Conservation (phyloP, 2,329 filamentous ascomycete genomes). For the Aspergillus ustus region DNA sequence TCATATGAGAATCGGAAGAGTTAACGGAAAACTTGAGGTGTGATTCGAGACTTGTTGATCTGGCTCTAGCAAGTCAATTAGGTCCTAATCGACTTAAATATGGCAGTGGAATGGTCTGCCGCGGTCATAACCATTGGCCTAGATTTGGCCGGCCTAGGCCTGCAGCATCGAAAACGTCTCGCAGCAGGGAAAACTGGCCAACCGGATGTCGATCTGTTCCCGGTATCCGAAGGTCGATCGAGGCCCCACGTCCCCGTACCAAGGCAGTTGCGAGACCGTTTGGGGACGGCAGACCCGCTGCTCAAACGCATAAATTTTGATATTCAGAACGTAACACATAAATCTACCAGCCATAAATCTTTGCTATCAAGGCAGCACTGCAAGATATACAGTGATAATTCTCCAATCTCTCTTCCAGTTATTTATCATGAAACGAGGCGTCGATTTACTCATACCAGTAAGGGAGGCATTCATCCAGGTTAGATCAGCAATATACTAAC, state of each 20-base stretch:
- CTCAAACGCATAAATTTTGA: background rate
- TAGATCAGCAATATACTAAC: slow-evolving; percentile 6
- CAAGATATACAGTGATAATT: slow-evolving; percentile 3
- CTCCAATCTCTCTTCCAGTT: slow-evolving; percentile 2
- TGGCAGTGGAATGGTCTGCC: background rate
- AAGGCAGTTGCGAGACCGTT: background rate
- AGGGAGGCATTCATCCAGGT: slow-evolving; percentile 1
- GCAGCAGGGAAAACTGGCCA: background rate
- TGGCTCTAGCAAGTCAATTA: slow-evolving; percentile 6
- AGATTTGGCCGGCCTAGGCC: background rate
- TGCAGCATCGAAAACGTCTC: slow-evolving; percentile 6
- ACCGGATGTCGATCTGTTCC: background rate
- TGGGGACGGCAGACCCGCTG: slow-evolving; percentile 5
- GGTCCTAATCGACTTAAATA: slow-evolving; percentile 6
- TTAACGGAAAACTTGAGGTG: background rate
- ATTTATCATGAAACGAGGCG: slow-evolving; percentile 1
- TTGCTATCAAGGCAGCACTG: slow-evolving; percentile 3
- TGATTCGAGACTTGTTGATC: slow-evolving; percentile 4
- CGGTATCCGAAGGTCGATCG: background rate
- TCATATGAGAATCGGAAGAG: too few relatives aligned
- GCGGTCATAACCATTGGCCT: background rate
- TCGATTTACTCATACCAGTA: slow-evolving; percentile 7
- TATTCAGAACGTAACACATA: slow-evolving; percentile 1
- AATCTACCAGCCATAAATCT: slow-evolving; percentile 7
- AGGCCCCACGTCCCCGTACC: slow-evolving; percentile 1